Evolutionary conservation across 2,329 filamentous ascomycete genomes (phyloP).

Genomic region (Acrodontium crateriforme): DNA sequence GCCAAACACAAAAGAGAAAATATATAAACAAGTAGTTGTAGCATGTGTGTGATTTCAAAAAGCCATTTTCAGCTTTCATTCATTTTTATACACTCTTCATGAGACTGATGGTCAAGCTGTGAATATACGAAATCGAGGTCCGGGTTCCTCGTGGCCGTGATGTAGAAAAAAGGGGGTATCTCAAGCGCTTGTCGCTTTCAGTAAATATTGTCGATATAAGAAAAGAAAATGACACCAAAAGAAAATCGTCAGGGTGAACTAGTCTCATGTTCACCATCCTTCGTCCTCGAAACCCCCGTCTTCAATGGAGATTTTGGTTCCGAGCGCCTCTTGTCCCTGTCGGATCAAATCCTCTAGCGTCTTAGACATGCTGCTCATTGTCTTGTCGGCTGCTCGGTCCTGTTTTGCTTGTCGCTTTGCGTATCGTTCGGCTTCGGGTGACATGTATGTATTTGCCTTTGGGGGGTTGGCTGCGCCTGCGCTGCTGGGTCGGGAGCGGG

Average conservation of each 20-base stretch:
- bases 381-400: conserved; percentile 64
- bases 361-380: conserved; percentile 65
- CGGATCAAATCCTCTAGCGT: conserved; percentile 75
- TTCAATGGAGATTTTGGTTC: conserved; percentile 30
- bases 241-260: not conserved
- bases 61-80: too few species aligned
- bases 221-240: too few species aligned
- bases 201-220: too few species aligned
- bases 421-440: conserved; percentile 56
- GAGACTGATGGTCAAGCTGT: too few species aligned
- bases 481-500: conserved; percentile 10
- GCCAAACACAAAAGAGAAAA: too few species aligned
- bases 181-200: too few species aligned
- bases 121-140: too few species aligned
- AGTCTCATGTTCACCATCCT: conserved; percentile 8
- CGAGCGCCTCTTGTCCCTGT: conserved; percentile 76
- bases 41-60: too few species aligned
- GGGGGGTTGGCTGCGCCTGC: conserved; percentile 3
- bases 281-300: conserved; percentile 20
- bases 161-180: too few species aligned
- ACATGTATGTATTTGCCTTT: conserved; percentile 19
- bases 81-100: too few species aligned
- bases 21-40: too few species aligned
- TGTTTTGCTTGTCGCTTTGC: conserved; percentile 58
- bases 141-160: too few species aligned